Evolutionary conservation across 2,329 filamentous ascomycete genomes (phyloP).

Genomic region (Ramularia collo-cygni): DNA sequence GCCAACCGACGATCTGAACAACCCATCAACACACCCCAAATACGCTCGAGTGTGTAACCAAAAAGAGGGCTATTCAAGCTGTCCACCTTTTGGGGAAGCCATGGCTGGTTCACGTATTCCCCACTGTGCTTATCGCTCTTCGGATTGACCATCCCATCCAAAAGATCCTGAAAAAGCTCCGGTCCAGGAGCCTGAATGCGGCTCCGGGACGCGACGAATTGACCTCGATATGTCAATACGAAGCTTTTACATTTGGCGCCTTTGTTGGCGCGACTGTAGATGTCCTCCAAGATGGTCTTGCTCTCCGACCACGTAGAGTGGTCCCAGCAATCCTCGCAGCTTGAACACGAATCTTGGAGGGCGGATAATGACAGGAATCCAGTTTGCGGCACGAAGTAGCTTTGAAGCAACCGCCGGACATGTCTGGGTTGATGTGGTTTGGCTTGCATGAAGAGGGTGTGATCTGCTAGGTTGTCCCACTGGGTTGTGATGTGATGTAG

Average conservation of each 20-base stretch:
- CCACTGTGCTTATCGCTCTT: not conserved
- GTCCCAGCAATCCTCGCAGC: conserved; percentile 1
- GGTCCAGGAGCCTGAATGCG: not conserved
- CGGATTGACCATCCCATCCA: not conserved
- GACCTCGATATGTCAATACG: not conserved
- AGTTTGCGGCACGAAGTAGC: not conserved
- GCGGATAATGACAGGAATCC: not conserved
- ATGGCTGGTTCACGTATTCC: conserved; percentile 1
- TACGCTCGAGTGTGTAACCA: not conserved
- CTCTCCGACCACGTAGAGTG: conserved; percentile 2
- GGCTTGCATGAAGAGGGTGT: conserved; percentile 1
- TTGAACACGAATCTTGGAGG: not conserved
- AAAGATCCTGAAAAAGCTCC: not conserved
- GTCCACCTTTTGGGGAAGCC: not conserved
- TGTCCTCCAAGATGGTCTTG: not conserved
- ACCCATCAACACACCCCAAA: not conserved
- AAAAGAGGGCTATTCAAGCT: not conserved
- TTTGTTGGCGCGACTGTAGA: not conserved
- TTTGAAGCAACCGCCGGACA: not conserved
- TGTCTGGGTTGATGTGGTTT: not conserved
- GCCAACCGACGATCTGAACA: not conserved
- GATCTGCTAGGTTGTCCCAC: not conserved
- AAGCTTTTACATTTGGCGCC: not conserved
- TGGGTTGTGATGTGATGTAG: not conserved
- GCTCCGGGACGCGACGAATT: not conserved